These are phyloP conservation scores for Fusarium albosuccineum DNA, from an alignment of 2,329 filamentous ascomycete species.

Conservation along the genomic window DNA sequence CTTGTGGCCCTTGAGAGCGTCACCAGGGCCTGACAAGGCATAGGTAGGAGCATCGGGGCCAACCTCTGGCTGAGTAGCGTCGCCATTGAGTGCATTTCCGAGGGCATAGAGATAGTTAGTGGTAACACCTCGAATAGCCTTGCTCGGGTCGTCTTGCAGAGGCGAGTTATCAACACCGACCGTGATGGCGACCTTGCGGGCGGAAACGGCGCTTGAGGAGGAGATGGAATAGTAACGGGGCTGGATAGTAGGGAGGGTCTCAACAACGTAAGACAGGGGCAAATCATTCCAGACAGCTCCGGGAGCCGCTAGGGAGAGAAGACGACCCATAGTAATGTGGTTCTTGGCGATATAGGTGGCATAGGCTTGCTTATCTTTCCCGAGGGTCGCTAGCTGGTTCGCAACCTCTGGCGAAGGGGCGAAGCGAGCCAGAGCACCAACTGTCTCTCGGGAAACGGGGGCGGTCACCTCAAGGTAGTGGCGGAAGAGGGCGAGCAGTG, in stretches of 20 bases:
- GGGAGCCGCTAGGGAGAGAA: constrained; percentile 36
- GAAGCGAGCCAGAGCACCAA: constrained; percentile 56
- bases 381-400: constrained; percentile 9
- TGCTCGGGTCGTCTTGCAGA: constrained; percentile 26
- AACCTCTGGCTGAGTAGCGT: background rate
- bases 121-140: constrained; percentile 38
- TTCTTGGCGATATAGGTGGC: constrained; percentile 36
- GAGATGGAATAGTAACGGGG: constrained; percentile 74
- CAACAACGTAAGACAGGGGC: constrained; percentile 65
- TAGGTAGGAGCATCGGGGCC: constrained; percentile 12
- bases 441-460: constrained; percentile 57
- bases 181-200: constrained; percentile 43
- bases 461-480: constrained; percentile 61
- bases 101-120: constrained; percentile 47
- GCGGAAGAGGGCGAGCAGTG: constrained; percentile 54
- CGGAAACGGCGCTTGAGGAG: constrained; percentile 60
- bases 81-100: constrained; percentile 22
- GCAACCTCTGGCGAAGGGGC: constrained; percentile 63
- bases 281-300: constrained; percentile 39
- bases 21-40: constrained; percentile 31
- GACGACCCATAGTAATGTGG: constrained; percentile 44
- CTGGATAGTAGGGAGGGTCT: constrained; percentile 63
- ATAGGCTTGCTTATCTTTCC: constrained; percentile 41
- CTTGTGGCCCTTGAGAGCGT: constrained; percentile 29
- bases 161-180: constrained; percentile 37